Percentiles rank a stretch among this genome's conserved stretches.
Evolutionary conservation across 306 rosid genomes (phyloP).

Genomic region (Malus orientalis): DNA sequence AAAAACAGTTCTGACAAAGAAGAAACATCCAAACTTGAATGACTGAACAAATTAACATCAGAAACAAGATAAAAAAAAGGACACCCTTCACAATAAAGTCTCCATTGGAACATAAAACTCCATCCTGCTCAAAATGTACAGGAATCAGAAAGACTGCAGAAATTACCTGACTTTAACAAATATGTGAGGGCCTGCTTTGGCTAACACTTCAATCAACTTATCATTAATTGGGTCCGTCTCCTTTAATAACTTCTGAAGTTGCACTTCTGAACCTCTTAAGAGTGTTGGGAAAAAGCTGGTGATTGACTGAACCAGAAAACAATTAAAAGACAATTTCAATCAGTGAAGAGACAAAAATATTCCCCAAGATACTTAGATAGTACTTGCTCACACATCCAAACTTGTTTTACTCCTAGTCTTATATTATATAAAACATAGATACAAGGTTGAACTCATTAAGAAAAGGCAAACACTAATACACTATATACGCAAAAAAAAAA

Average conservation of each 20-base stretch:
- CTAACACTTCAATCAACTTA: constrained; percentile 43
- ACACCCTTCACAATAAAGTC: neutral
- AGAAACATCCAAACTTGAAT: neutral
- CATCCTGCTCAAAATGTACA: neutral
- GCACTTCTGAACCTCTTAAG: constrained; percentile 59
- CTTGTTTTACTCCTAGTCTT: neutral
- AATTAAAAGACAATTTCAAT: constrained; percentile 9
- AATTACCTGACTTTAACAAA: constrained; percentile 60
- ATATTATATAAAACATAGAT: neutral
- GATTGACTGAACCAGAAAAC: constrained; percentile 47
- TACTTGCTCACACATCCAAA: neutral
- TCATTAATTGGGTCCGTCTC: constrained; percentile 39
- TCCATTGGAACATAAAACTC: neutral
- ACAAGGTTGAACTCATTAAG: neutral
- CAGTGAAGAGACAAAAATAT: neutral
- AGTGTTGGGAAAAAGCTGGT: constrained; percentile 62
- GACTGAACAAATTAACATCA: neutral
- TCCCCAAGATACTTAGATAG: neutral
- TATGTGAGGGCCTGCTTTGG: constrained; percentile 51
- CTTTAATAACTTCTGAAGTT: constrained; percentile 55
- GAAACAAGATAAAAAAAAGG: neutral
- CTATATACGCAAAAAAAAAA: neutral
- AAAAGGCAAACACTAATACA: no score
- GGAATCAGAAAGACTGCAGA: constrained; percentile 11
- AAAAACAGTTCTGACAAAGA: neutral